These are phyloP conservation scores for Boletellus ananas DNA, from an alignment of 768 basidiomycete genomes.

Conservation along the genomic window DNA sequence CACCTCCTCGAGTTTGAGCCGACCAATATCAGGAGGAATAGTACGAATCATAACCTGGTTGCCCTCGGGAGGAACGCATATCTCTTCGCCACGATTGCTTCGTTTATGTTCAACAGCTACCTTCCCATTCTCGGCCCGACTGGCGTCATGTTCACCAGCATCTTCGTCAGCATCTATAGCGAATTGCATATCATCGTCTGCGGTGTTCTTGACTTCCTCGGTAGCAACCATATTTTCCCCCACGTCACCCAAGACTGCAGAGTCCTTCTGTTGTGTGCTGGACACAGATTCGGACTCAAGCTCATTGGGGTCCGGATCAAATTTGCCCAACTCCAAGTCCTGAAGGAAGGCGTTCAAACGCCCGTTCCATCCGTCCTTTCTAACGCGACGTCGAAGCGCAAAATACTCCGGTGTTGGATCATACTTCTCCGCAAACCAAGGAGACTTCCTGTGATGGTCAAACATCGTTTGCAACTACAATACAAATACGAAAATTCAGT, in stretches of 20 bases:
- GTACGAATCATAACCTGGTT: slow-evolving; percentile 94
- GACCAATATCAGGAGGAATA: slow-evolving; percentile 89
- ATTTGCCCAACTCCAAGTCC: slow-evolving; percentile 82
- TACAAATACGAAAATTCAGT: slow-evolving; percentile 34
- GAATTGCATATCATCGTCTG: slow-evolving; percentile 75
- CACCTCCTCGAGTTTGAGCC: slow-evolving; percentile 87
- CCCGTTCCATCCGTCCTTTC: slow-evolving; percentile 82
- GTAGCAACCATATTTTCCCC: slow-evolving; percentile 30
- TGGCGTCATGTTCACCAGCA: slow-evolving; percentile 53
- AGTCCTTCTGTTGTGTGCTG: slow-evolving; percentile 52
- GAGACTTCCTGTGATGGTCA: slow-evolving; percentile 91
- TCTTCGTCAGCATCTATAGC: slow-evolving; percentile 73
- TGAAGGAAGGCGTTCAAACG: slow-evolving; percentile 67
- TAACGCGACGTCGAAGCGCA: slow-evolving; percentile 69
- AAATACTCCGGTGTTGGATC: slow-evolving; percentile 71
- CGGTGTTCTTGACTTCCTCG: slow-evolving; percentile 53
- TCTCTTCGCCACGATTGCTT: slow-evolving; percentile 64
- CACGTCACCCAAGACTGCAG: slow-evolving; percentile 34
- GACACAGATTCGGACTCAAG: slow-evolving; percentile 53
- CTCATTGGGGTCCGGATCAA: slow-evolving; percentile 72
- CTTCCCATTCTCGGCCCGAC: slow-evolving; percentile 61
- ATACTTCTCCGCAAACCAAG: slow-evolving; percentile 97
- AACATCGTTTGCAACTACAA: slow-evolving; percentile 92
- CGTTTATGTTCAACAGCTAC: slow-evolving; percentile 41
- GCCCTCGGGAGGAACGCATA: slow-evolving; percentile 67